A percentile compares a stretch with the other conserved stretches of the same genome.
Evolutionary conservation across 2,329 filamentous ascomycete species (phyloP).

Genomic region (Coleophoma crateriformis): DNA sequence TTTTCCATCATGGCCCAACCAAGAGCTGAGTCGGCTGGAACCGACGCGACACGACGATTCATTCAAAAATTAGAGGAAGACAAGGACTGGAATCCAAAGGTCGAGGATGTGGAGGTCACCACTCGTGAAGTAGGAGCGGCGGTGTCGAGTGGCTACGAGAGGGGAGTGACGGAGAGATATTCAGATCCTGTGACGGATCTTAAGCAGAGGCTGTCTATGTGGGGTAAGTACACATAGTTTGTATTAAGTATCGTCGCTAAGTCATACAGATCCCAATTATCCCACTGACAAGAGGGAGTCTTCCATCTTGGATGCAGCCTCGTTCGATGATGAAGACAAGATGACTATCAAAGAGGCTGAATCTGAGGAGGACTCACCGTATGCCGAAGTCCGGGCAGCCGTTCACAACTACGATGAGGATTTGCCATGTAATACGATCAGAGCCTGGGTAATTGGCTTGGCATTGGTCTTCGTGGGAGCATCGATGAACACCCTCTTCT

Average conservation of each 20-base stretch:
- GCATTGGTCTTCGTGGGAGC: conserved; percentile 25
- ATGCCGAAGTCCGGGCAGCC: conserved; percentile 40
- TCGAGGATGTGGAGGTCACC: conserved; percentile 11
- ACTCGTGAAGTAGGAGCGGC: conserved; percentile 8
- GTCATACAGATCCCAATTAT: conserved; percentile 11
- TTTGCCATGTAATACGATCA: conserved; percentile 59
- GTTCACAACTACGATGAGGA: conserved; percentile 61
- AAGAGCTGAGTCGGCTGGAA: conserved; percentile 15
- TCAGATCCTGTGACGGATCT: conserved; percentile 13
- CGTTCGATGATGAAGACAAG: not conserved
- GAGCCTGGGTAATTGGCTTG: conserved; percentile 57
- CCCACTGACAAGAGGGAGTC: conserved; percentile 4
- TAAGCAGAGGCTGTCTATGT: conserved; percentile 10
- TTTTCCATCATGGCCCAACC: conserved; percentile 13
- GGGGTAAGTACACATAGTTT: conserved; percentile 7
- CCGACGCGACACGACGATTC: conserved; percentile 9
- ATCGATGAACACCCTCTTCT: conserved; percentile 23
- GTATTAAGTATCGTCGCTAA: not conserved
- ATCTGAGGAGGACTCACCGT: conserved; percentile 12
- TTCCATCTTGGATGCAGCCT: not conserved
- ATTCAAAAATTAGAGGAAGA: conserved; percentile 9
- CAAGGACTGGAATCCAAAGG: conserved; percentile 15
- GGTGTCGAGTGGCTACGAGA: conserved; percentile 7
- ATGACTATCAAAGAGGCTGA: not conserved
- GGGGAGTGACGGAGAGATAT: not conserved